Percentiles rank a stretch among this genome's conserved stretches.
Evolutionary conservation across 768 basidiomycete species (phyloP).

Genomic region (Boletus rubroflammeus): DNA sequence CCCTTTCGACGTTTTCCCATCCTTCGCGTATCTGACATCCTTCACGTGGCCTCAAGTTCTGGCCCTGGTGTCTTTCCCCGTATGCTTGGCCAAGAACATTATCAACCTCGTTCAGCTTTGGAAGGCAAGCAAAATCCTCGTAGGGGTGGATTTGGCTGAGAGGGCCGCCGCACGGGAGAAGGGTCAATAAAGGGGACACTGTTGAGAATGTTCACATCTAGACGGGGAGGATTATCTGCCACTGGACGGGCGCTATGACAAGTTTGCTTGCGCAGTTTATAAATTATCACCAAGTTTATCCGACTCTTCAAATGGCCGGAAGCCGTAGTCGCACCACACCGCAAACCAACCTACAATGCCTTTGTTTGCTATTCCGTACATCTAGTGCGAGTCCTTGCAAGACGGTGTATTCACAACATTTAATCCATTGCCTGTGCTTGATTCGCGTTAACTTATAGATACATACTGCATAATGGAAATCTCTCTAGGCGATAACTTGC

Average conservation of each 20-base stretch:
- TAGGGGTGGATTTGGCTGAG: conserved; percentile 90
- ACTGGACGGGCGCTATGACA: conserved; percentile 4
- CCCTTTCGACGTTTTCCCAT: conserved; percentile 19
- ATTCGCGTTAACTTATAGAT: conserved; percentile 12
- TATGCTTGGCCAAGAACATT: conserved; percentile 81
- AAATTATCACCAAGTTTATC: conserved; percentile 12
- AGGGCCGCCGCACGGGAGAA: conserved; percentile 58
- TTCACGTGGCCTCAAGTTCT: conserved; percentile 77
- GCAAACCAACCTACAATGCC: neutral
- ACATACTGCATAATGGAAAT: conserved; percentile 17
- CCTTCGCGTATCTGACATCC: conserved; percentile 12
- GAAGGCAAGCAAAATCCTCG: conserved; percentile 95
- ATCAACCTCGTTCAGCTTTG: conserved; percentile 96
- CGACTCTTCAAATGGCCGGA: neutral
- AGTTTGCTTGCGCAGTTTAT: conserved; percentile 8
- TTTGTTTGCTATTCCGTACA: conserved; percentile 4
- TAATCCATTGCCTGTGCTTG: conserved; percentile 2
- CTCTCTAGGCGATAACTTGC: neutral
- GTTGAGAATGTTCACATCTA: conserved; percentile 10
- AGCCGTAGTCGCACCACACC: conserved; percentile 1
- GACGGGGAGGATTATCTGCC: conserved; percentile 8
- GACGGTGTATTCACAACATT: conserved; percentile 13
- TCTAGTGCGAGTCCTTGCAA: conserved; percentile 7
- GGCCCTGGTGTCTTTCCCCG: conserved; percentile 57
- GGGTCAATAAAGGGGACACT: conserved; percentile 5